These are phyloP conservation scores for Quercus lobata DNA, from an alignment of 331 rosid species.

Conservation along the genomic window DNA sequence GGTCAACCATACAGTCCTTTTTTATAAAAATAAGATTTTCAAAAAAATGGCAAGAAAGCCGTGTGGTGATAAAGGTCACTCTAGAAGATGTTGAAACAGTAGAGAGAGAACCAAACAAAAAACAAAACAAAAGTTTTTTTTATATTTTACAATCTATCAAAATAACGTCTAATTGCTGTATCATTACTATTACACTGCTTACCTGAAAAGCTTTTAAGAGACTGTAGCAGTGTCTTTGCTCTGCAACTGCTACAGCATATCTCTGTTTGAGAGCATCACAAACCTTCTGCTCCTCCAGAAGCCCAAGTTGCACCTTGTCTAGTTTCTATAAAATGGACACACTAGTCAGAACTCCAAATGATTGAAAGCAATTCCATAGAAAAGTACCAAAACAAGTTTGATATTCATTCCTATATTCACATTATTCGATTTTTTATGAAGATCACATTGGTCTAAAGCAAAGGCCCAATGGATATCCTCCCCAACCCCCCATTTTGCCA, in stretches of 20 bases:
- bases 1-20: background rate
- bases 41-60: background rate
- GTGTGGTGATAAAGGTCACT: background rate
- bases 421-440: background rate
- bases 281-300: conserved; percentile 57
- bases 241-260: conserved; percentile 53
- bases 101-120: background rate
- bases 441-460: background rate
- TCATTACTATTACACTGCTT: conserved; percentile 5
- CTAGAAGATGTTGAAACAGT: background rate
- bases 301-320: conserved; percentile 55
- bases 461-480: background rate
- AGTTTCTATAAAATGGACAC: conserved; percentile 56
- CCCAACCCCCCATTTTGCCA: background rate
- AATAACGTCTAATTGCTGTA: background rate
- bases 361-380: conserved; percentile 11
- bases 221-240: conserved; percentile 64
- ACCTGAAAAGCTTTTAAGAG: conserved; percentile 83
- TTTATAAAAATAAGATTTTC: background rate
- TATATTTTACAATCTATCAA: background rate
- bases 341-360: conserved; percentile 11
- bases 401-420: background rate
- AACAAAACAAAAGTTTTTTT: background rate
- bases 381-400: background rate
- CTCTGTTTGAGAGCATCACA: conserved; percentile 52